Base-by-base conservation (phyloP, 768 basidiomycete genomes). In the Strobilomyces echinocephalus region DNA sequence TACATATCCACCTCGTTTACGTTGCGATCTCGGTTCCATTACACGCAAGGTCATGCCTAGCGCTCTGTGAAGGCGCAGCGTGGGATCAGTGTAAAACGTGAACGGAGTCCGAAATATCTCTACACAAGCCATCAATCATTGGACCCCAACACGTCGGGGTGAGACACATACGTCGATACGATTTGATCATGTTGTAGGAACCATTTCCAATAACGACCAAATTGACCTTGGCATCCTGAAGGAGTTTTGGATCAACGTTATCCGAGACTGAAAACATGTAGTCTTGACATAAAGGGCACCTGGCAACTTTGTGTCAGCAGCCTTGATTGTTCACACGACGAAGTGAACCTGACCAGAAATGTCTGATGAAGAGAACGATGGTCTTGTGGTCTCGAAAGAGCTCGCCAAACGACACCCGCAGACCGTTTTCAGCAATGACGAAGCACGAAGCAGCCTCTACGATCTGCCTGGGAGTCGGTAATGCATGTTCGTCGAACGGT, bases 211-310 rank as follows among this genome's bases (percentile, higher is more conserved):
- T 83, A 60, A 94, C 75, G 45, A 92, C 76, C 41, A 93, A 67
- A 49, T 82, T 79, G 30, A 86, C 76, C 26, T 75, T 73, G 21
- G 77, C 74, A 56, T 70, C 67, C 53, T 74, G 69, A 21, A 88
- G 73, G 7, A 74, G 68, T 68, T 74, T 73, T 52, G 72, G 65
- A 59, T 79, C 56, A 58, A 83, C 67, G 43, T 78, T 74, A 48
- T 65, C 73, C 70, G 73, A 71, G 58, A 90, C 76, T 33, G 83
- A 85, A 39, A 80, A 75, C 77, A 94, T 83, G 68, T 95, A 97
- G 67, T 95, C 92, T 63, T 92, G 90, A 68, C 89, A 91, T 12
- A 84, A 70, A 0, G 88, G 85, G 64, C 91, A 94, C 79, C 82
- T 80, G 39, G 30, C 6, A 5, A 42, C 35, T 6, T 0, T n/a